Evolutionary conservation across 495 filamentous ascomycete species (phyloP).

Genomic region (Trichoderma parareesei): DNA sequence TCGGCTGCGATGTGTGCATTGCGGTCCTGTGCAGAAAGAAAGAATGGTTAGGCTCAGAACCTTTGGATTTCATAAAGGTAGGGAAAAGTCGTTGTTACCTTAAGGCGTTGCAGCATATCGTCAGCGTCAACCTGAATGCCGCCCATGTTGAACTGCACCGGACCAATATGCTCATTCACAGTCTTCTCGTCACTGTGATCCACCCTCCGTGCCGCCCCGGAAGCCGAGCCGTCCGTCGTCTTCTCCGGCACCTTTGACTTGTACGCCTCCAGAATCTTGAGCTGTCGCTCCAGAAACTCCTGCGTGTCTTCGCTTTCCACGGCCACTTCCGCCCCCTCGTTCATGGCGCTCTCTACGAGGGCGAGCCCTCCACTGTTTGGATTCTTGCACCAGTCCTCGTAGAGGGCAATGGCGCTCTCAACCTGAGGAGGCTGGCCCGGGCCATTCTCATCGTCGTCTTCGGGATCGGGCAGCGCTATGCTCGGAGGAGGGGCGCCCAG

Average conservation of each 20-base stretch:
- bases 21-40: conserved; percentile 31
- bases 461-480: conserved; percentile 13
- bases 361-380: conserved; percentile 54
- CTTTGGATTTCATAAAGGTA: neutral
- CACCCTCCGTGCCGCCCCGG: conserved; percentile 18
- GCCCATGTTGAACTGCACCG: conserved; percentile 94
- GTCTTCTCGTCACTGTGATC: conserved; percentile 30
- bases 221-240: conserved; percentile 38
- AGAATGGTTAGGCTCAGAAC: neutral
- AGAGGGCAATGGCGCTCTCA: conserved; percentile 56
- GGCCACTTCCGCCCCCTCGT: conserved; percentile 49
- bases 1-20: conserved; percentile 34
- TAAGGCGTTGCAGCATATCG: conserved; percentile 83
- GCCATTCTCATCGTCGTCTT: conserved; percentile 22
- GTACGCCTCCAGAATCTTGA: conserved; percentile 62
- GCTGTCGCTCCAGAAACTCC: conserved; percentile 64
- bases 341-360: conserved; percentile 9
- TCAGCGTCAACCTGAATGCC: conserved; percentile 96
- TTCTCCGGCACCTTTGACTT: conserved; percentile 50
- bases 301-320: conserved; percentile 71
- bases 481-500: conserved; percentile 20
- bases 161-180: conserved; percentile 85
- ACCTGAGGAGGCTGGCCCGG: conserved; percentile 13
- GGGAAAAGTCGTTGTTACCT: conserved; percentile 43
- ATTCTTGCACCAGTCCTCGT: conserved; percentile 72